A percentile compares a stretch with the other conserved stretches of the same genome.
Conservation (phyloP, 805 yeast genomes). For the Wickerhamiella siamensis region DNA sequence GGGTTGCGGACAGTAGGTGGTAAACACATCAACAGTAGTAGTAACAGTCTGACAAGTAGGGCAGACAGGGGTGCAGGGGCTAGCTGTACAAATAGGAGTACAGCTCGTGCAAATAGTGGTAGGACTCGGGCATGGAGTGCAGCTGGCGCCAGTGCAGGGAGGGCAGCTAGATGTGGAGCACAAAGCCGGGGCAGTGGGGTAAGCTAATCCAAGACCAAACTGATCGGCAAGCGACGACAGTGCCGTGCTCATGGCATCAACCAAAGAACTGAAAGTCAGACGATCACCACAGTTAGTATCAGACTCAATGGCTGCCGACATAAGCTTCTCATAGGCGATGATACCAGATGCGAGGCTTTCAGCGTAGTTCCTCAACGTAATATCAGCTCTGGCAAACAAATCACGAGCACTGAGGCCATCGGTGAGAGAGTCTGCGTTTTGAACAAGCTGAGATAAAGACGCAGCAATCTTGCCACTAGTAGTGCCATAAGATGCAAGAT, state of each 20-base stretch:
- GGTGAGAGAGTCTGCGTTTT: not conserved
- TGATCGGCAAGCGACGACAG: not conserved
- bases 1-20: conserved; percentile 1
- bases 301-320: not conserved
- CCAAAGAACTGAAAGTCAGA: not conserved
- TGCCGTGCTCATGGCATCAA: not conserved
- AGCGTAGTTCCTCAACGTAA: not conserved
- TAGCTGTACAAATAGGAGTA: not conserved
- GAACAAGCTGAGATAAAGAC: not conserved
- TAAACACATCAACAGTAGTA: conserved; percentile 4
- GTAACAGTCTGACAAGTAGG: not conserved
- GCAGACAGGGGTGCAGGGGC: not conserved
- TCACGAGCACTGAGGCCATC: not conserved
- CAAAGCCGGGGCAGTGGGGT: too few species aligned
- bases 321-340: not conserved
- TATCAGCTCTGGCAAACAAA: not conserved
- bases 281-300: not conserved
- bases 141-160: too few species aligned
- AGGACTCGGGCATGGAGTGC: not conserved
- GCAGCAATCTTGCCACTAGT: not conserved
- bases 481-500: not conserved
- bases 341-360: not conserved
- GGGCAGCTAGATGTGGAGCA: too few species aligned
- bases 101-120: not conserved
- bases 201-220: too few species aligned